Conservation (phyloP, 805 yeast genomes). For the Clavispora santaluciae region DNA sequence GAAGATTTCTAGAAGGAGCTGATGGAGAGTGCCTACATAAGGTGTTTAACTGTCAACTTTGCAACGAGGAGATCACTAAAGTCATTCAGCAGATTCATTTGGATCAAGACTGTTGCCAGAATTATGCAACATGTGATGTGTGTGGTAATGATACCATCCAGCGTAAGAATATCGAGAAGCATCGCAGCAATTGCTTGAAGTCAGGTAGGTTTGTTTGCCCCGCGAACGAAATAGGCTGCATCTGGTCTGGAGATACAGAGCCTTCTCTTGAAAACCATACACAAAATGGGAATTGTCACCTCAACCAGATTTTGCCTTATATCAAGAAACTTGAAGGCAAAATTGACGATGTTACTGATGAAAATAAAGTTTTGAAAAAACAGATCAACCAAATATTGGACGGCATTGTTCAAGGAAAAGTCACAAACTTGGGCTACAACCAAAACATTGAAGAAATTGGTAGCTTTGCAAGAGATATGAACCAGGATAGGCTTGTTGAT, state of each 20-base stretch:
- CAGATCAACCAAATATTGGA: slow-evolving; percentile 44
- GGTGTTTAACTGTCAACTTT: slow-evolving; percentile 31
- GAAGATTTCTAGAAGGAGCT: slow-evolving; percentile 15
- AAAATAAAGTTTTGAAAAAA: slow-evolving; percentile 36
- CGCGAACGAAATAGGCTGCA: slow-evolving; percentile 45
- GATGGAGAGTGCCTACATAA: slow-evolving; percentile 36
- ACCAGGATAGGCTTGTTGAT: slow-evolving; percentile 26
- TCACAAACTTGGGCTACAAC: slow-evolving; percentile 46
- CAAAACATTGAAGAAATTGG: slow-evolving; percentile 45
- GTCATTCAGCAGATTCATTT: slow-evolving; percentile 33
- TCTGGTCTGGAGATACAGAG: slow-evolving; percentile 38
- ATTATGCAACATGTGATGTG: slow-evolving; percentile 37
- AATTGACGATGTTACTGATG: slow-evolving; percentile 24
- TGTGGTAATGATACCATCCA: slow-evolving; percentile 41
- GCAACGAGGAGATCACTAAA: slow-evolving; percentile 25
- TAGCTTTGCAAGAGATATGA: slow-evolving; percentile 17
- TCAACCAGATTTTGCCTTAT: slow-evolving; percentile 26
- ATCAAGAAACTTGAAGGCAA: slow-evolving; percentile 19
- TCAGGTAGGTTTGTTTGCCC: slow-evolving; percentile 42
- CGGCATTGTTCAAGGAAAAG: slow-evolving; percentile 45
- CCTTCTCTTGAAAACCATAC: slow-evolving; percentile 35
- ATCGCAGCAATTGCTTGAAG: slow-evolving; percentile 39
- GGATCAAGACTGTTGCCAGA: slow-evolving; percentile 33
- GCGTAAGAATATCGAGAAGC: slow-evolving; percentile 31
- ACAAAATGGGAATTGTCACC: slow-evolving; percentile 26